A percentile compares a stretch with the other conserved stretches of the same genome.
phyloP scores from a whole-genome alignment of 2,329 filamentous ascomycete species.

The Aaosphaeria pasadenensis region DNA sequence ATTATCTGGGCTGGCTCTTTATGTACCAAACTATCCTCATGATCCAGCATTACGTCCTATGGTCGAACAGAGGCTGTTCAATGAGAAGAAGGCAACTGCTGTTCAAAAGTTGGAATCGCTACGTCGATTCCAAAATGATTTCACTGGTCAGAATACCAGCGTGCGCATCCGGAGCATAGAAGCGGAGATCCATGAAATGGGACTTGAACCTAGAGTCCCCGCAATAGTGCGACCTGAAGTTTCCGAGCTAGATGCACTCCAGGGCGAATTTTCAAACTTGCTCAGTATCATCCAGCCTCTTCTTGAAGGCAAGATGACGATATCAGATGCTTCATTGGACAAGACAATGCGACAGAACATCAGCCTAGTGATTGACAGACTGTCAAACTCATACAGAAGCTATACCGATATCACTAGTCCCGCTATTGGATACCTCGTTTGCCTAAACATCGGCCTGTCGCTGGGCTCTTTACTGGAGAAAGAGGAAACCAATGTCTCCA shows the following conservation, averaged over 20 bases:
- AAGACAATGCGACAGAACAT: slow-evolving; percentile 54
- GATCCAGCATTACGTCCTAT: slow-evolving; percentile 67
- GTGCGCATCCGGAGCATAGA: slow-evolving; percentile 63
- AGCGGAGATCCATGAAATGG: slow-evolving; percentile 61
- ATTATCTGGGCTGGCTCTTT: slow-evolving; percentile 70
- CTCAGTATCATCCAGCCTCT: slow-evolving; percentile 44
- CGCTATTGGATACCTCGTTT: slow-evolving; percentile 73
- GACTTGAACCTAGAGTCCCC: slow-evolving; percentile 62
- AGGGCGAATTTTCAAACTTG: slow-evolving; percentile 79
- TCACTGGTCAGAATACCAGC: slow-evolving; percentile 67
- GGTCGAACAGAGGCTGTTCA: slow-evolving; percentile 62
- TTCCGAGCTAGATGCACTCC: slow-evolving; percentile 68
- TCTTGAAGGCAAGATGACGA: slow-evolving; percentile 17
- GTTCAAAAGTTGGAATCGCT: slow-evolving; percentile 59
- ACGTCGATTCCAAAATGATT: slow-evolving; percentile 61
- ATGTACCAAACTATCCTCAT: slow-evolving; percentile 81
- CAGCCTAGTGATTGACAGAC: slow-evolving; percentile 65
- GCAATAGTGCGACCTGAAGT: slow-evolving; percentile 68
- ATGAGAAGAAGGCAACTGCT: slow-evolving; percentile 56
- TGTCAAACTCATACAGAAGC: slow-evolving; percentile 67
- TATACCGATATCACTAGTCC: slow-evolving; percentile 86
- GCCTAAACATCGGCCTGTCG: slow-evolving; percentile 72
- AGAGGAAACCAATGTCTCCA: slow-evolving; percentile 4
- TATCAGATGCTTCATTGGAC: slow-evolving; percentile 24
- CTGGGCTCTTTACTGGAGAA: slow-evolving; percentile 39